Percentiles rank a stretch among this genome's conserved stretches.
Evolutionary conservation across 352 stramenopile species (phyloP).

Genomic region (Phytopythium montanum): DNA sequence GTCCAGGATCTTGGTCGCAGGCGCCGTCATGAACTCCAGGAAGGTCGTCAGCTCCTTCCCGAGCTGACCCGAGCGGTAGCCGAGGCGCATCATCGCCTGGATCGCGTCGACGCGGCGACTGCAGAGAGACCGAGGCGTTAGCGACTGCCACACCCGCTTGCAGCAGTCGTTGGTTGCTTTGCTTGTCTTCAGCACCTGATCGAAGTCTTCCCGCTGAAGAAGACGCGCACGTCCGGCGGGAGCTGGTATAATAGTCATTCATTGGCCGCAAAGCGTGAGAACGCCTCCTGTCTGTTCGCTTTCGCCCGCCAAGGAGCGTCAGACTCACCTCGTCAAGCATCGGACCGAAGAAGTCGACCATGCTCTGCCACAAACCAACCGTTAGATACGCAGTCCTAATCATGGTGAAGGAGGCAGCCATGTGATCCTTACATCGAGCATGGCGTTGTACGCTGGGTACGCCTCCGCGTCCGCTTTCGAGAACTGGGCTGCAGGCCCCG

Average conservation of each 20-base stretch:
- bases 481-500: conserved; percentile 64
- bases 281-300: neutral
- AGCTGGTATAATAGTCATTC: conserved; percentile 29
- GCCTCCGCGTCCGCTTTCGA: conserved; percentile 66
- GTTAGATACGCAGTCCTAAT: neutral
- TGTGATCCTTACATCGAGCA: conserved; percentile 46
- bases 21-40: conserved; percentile 86
- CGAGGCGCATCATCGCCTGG: conserved; percentile 59
- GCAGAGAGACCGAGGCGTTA: neutral
- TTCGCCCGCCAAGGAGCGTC: neutral
- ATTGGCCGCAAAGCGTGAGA: neutral
- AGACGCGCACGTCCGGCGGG: conserved; percentile 65
- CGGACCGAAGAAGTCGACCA: conserved; percentile 78
- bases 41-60: conserved; percentile 77
- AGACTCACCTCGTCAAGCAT: conserved; percentile 75
- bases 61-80: conserved; percentile 61
- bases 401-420: neutral
- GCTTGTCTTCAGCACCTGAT: conserved; percentile 24
- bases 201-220: conserved; percentile 44
- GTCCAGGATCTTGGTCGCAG: conserved; percentile 84
- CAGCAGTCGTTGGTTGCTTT: too few species aligned
- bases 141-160: neutral
- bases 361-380: conserved; percentile 26
- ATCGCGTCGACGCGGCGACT: conserved; percentile 64
- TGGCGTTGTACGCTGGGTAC: conserved; percentile 82